phyloP scores from a whole-genome alignment of 805 yeast species.

The Metschnikowia continentalis region DNA sequence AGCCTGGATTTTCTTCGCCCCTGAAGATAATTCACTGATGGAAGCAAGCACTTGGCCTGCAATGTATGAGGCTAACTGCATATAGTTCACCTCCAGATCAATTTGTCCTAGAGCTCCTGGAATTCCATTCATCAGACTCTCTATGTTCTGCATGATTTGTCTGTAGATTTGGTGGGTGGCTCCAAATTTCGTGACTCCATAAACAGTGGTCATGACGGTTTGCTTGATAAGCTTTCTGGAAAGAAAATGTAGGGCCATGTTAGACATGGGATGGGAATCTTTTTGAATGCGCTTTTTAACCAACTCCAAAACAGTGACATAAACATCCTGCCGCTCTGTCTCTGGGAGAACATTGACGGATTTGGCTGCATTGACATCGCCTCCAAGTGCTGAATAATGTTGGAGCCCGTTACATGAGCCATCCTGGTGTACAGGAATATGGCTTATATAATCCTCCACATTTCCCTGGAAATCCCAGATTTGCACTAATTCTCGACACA shows the following conservation, averaged over 20 bases:
- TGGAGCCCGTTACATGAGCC: slow-evolving; percentile 46
- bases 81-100: background rate
- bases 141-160: background rate
- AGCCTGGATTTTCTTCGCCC: slow-evolving; percentile 31
- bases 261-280: slow-evolving; percentile 12
- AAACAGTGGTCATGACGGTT: slow-evolving; percentile 44
- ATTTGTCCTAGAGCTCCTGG: too few species aligned
- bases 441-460: slow-evolving; percentile 20
- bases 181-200: slow-evolving; percentile 40
- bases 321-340: slow-evolving; percentile 29
- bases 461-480: slow-evolving; percentile 17
- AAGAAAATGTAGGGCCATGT: slow-evolving; percentile 17
- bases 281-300: slow-evolving; percentile 16
- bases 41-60: slow-evolving; percentile 13
- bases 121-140: too few species aligned
- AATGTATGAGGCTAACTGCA: slow-evolving; percentile 9
- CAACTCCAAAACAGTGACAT: slow-evolving; percentile 26
- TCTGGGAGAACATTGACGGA: slow-evolving; percentile 35
- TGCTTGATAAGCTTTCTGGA: slow-evolving; percentile 35
- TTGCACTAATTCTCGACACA: slow-evolving; percentile 29
- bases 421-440: slow-evolving; percentile 41
- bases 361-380: slow-evolving; percentile 33
- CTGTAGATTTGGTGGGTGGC: slow-evolving; percentile 30
- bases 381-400: slow-evolving; percentile 42
- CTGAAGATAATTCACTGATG: slow-evolving; percentile 25